Evolutionary conservation across 1,139 yeast genomes (phyloP).

Genomic region (Kazachstania sp.): DNA sequence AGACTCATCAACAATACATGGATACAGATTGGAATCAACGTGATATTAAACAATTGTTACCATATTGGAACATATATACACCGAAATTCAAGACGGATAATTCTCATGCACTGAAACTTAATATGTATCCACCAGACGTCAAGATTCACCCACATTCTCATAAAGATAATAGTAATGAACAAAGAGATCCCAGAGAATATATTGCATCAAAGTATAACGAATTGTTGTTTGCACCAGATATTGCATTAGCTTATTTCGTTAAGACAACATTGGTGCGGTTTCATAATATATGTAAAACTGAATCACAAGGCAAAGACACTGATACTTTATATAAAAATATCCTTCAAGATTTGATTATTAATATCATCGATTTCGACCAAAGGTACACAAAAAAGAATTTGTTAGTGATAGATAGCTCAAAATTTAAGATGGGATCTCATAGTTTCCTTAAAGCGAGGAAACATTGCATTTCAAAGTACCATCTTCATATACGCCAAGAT

Average conservation of each 20-base stretch:
- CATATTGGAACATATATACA: background rate
- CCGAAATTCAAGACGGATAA: background rate
- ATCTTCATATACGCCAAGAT: background rate
- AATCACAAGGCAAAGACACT: slow-evolving; percentile 4
- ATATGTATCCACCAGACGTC: slow-evolving; percentile 7
- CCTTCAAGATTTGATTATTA: slow-evolving; percentile 11
- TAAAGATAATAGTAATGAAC: background rate
- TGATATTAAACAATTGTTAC: background rate
- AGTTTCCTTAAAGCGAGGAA: slow-evolving; percentile 4
- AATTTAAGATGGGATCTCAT: background rate
- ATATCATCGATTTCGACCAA: slow-evolving; percentile 18
- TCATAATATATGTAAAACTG: slow-evolving; percentile 19
- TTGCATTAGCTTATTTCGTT: slow-evolving; percentile 29
- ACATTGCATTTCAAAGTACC: slow-evolving; percentile 10
- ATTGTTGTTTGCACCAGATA: slow-evolving; percentile 17
- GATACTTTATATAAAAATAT: slow-evolving; percentile 10
- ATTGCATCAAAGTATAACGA: slow-evolving; percentile 24
- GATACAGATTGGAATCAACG: background rate
- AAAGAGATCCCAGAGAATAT: slow-evolving; percentile 16
- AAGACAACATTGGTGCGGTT: slow-evolving; percentile 25
- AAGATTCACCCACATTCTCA: background rate
- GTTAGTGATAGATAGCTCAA: background rate
- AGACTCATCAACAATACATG: background rate
- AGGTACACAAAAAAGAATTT: slow-evolving; percentile 13
- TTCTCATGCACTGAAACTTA: slow-evolving; percentile 6